Conservation (phyloP, 139 green algal species). For the Haematococcus lacustris region DNA sequence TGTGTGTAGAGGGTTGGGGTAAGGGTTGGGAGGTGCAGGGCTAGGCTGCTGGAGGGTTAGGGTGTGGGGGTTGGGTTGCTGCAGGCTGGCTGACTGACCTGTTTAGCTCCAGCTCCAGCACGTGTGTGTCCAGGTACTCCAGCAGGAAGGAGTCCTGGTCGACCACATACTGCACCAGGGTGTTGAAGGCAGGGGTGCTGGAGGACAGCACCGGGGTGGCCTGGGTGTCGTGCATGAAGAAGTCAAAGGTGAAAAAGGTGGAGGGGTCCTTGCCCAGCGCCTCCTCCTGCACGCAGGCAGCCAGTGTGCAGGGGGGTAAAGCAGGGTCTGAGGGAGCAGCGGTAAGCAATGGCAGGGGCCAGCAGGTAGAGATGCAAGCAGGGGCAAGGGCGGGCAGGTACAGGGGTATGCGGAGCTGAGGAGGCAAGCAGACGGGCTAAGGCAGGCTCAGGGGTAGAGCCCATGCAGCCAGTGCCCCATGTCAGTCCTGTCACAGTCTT, state of each 20-base stretch:
- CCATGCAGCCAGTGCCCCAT: no score
- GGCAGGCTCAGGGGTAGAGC: background rate
- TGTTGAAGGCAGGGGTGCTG: slow-evolving; percentile 33
- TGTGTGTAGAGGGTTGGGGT: no score
- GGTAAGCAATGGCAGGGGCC: no score
- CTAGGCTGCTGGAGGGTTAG: no score
- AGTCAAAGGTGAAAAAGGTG: slow-evolving; percentile 46
- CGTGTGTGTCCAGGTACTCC: slow-evolving; percentile 47
- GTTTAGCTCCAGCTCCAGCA: slow-evolving; percentile 41
- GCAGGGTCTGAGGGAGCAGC: no score
- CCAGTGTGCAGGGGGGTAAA: background rate
- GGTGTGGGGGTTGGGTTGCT: no score
- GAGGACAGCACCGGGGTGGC: slow-evolving; percentile 37
- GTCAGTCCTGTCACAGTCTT: no score
- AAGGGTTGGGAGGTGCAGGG: no score
- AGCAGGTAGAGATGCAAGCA: no score
- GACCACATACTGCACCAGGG: slow-evolving; percentile 44
- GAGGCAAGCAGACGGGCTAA: background rate
- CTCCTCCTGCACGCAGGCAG: slow-evolving; percentile 30
- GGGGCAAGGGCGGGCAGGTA: background rate
- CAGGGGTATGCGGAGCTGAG: background rate
- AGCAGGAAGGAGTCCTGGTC: slow-evolving; percentile 40
- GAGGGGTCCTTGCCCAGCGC: slow-evolving; percentile 33
- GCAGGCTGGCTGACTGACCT: no score
- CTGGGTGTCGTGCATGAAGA: slow-evolving; percentile 51